A percentile compares a stretch with the other conserved stretches of the same genome.
Conservation (phyloP, 371 early-diverging fungal genomes). For the Apophysomyces sp. region DNA sequence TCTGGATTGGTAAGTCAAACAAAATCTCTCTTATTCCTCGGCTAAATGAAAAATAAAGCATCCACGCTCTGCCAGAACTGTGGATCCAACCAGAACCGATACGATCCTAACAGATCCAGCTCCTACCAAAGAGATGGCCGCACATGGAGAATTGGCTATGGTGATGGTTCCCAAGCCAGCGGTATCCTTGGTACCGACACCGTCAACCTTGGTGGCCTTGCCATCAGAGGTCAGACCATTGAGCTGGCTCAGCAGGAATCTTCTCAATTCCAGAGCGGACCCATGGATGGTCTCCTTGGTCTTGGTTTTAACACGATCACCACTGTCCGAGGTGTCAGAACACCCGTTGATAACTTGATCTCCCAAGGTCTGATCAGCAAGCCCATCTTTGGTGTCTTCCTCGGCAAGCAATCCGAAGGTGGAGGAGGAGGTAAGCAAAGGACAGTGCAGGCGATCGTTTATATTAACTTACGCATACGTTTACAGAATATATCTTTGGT, state of each 20-base stretch:
- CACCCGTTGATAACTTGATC: conserved; percentile 45
- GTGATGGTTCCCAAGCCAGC: conserved; percentile 39
- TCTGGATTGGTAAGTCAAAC: conserved; percentile 48
- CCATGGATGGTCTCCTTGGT: conserved; percentile 45
- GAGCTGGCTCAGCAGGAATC: conserved; percentile 37
- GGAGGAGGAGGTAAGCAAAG: conserved; percentile 39
- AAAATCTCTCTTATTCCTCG: no score
- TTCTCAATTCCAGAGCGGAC: conserved; percentile 27
- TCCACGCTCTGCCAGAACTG: conserved; percentile 10
- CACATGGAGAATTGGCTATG: conserved; percentile 38
- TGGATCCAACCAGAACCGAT: conserved; percentile 6
- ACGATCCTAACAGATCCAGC: conserved; percentile 18
- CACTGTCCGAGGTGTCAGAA: conserved; percentile 32
- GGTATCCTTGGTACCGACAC: conserved; percentile 40
- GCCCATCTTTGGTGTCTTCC: conserved; percentile 44
- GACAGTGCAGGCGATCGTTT: neutral
- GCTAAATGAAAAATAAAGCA: conserved; percentile 11
- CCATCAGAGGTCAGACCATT: conserved; percentile 36
- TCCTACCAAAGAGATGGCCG: conserved; percentile 30
- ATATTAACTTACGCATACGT: neutral
- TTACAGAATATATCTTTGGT: conserved; percentile 36
- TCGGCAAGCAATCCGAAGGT: conserved; percentile 37
- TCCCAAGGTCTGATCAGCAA: conserved; percentile 35
- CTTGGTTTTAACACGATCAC: conserved; percentile 38
- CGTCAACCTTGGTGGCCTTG: conserved; percentile 40